A percentile compares a stretch with the other conserved stretches of the same genome.
These are phyloP conservation scores for Penicillium herquei DNA, from an alignment of 495 filamentous ascomycete genomes.

Conservation along the genomic window DNA sequence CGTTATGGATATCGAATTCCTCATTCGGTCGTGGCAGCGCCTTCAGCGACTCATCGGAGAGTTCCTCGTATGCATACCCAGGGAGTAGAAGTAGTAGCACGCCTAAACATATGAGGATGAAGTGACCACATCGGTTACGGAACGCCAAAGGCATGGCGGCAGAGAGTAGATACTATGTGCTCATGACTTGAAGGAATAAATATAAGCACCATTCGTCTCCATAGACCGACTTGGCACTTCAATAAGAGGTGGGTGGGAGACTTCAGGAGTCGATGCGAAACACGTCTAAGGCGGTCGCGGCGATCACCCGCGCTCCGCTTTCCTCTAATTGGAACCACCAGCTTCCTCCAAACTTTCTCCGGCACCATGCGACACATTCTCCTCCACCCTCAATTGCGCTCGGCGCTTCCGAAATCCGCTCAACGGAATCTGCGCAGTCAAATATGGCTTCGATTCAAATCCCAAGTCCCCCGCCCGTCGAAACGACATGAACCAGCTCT, in stretches of 20 bases:
- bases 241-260: background rate
- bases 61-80: conserved; percentile 60
- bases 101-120: conserved; percentile 31
- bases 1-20: conserved; percentile 79
- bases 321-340: conserved; percentile 5
- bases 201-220: background rate
- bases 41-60: conserved; percentile 70
- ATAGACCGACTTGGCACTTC: conserved; percentile 12
- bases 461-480: conserved; percentile 24
- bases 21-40: conserved; percentile 63
- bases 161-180: conserved; percentile 5
- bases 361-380: conserved; percentile 32
- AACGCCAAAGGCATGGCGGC: conserved; percentile 33
- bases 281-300: conserved; percentile 19
- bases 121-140: conserved; percentile 21
- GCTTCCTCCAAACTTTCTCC: conserved; percentile 1
- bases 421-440: conserved; percentile 28
- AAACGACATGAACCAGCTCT: conserved; percentile 23
- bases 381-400: conserved; percentile 36
- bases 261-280: background rate
- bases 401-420: conserved; percentile 21
- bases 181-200: conserved; percentile 12
- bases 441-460: conserved; percentile 33
- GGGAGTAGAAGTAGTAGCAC: conserved; percentile 28
- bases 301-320: conserved; percentile 2